Base-by-base conservation (phyloP, 768 basidiomycete genomes). In the Nidularia sp. region DNA sequence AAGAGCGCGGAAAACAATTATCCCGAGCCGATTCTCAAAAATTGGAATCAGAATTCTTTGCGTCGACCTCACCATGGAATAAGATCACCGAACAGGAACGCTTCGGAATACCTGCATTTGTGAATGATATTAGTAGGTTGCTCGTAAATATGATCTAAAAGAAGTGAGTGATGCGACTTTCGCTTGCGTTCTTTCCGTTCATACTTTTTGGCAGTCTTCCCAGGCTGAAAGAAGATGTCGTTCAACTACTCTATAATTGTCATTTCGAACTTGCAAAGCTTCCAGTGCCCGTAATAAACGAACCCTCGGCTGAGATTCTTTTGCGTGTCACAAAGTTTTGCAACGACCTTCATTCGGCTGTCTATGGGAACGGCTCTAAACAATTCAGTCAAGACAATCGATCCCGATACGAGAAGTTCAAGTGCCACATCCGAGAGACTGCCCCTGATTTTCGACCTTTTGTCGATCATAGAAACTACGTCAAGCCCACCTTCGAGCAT, bases 51-150 rank as follows among this genome's bases (percentile, higher is more conserved):
- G 52, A 67, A 0, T 86, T 78, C 57, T 87, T 88, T 58, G 54
- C 67, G 8, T 59, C 55, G 0, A 79, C 68, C 1, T 13, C 63
- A 0, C 85, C 85, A 0, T 89, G 87, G 87, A 73, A 60, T 31
- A 62, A 64, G 4, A 68, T 81, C n/a, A n/a, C 55, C 1, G 70
- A 79, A 43, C 70, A 72, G 12, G 73, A 12, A 52, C 77, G 84
- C 2, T 81, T 87, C 33, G 86, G 86, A 0, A 74, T 83, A 34
- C 71, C 64, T 1, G 74, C 75, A 29, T 74, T 88, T 10, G 79
- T 85, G 0, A 55, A 64, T 1, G 72, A 73, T 53, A 71, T 86
- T n/a, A 84, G 84, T 47, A 58, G 59, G 36, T 67, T 84, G 9
- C 70, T 88, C 10, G 71, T 83, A 8, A 49, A 63, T 0, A 69